Base-by-base conservation (phyloP, 2,329 filamentous ascomycete genomes). In the Penicillium sp. region DNA sequence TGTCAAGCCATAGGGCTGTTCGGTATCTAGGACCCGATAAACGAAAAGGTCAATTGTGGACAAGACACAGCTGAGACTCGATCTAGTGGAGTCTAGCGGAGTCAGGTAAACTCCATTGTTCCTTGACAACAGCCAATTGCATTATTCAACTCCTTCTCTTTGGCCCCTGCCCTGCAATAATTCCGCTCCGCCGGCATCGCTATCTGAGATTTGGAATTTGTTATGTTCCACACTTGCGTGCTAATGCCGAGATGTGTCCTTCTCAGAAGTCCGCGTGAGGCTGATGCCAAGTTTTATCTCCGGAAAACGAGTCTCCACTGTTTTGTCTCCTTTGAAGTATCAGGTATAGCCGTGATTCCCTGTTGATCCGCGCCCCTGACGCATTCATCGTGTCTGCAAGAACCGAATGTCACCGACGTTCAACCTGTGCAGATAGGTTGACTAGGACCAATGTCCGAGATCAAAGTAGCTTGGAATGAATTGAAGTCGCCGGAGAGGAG, bases 81-180 rank as follows among this genome's bases (percentile, higher is more conserved):
- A 58, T 58, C 56, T 31, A 24, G 56, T 58, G 56, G 56, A 43
- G 53, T 56, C 41, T 6, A 41, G 45, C 50, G 56, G 56, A 43
- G 53, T 56, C 41, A 6, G 33, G 43, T 47, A 41, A 47, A 55
- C 52, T 39, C 42, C 33, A 7, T 26, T 29, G 28, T 46, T 26
- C 29, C 44, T 41, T 13, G 15, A 31, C 16, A 29, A 16, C n/a
- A 45, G n/a, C 56, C 56, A 59, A 59, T 57, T 23, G 46, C 28
- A 45, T 31, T 42, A 21, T 45, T 15, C 6, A 39, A 52, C 57
- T 47, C 41, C 4, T 15, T 28, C 23, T 34, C 52, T 34, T 5
- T 6, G 18, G 34, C 8, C 29, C 31, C 9, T 48, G 9, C n/a
- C 33, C 33, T 10, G 33, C 10, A 15, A 48, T 8, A 8, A 4